Base-by-base conservation (phyloP, 352 stramenopile genomes). In the Globisporangium spinosum region DNA sequence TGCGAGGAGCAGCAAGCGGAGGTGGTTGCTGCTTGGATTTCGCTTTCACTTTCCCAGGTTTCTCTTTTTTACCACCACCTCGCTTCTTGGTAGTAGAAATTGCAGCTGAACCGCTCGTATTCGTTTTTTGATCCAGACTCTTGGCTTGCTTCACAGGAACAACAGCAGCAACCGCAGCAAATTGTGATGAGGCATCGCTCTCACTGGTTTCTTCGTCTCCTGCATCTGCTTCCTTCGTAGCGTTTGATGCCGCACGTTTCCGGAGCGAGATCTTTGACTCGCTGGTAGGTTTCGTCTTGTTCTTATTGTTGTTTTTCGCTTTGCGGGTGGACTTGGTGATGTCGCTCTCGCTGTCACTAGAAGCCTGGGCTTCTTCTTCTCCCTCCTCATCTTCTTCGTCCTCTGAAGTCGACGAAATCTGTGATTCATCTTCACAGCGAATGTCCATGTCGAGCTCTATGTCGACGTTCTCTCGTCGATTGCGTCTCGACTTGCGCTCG, bases 391-490 rank as follows among this genome's bases (percentile, higher is more conserved):
- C 29, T 43, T 43, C 38, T 45, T 32, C 29, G 27, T 47, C 64
- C 12, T 59, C 25, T 62, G 69, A 66, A 9, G 58, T 49, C 0
- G 63, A 61, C 3, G 13, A 32, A 8, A 60, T 49, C 8, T 56
- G 22, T 12, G 65, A 71, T 32, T 62, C 45, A 29, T 70, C 59
- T 22, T 56, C 57, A n/a, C 68, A 73, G 67, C 65, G 68, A 22
- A 89, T 72, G 34, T 89, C 77, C 67, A 90, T 73, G 15, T 90
- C 74, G 22, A 89, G 70, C 45, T 88, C 80, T 65, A 90, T 64
- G 45, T 89, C 82, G n/a, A 82, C 75, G 34, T 73, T 79, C 38
- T 78, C 60, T 9, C 63, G 77, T 8, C 70, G 67, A 13, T 53
- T 64, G 10, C 70, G 70, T n/a, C 75, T 51, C 13, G 75, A 75